Percentiles rank a stretch among this genome's conserved stretches.
Conservation (phyloP, 306 rosid species). For the Lathyrus sativus region DNA sequence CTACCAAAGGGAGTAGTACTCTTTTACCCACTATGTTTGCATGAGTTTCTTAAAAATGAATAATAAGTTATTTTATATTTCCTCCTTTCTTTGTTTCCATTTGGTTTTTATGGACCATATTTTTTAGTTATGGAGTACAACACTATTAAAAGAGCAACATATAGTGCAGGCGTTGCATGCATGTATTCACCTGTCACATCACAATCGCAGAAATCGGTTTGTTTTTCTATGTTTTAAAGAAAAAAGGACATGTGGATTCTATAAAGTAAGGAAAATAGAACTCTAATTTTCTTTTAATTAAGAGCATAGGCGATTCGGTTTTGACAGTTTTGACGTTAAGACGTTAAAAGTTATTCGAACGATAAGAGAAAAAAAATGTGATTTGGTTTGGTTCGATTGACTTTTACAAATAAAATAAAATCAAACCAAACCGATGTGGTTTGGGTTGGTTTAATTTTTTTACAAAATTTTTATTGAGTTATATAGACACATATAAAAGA, state of each 20-base stretch:
- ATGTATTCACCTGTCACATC: conserved; percentile 51
- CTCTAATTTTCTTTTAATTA: conserved; percentile 31
- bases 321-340: too few relatives aligned
- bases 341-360: too few relatives aligned
- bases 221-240: conserved; percentile 33
- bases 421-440: too few relatives aligned
- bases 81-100: conserved; percentile 17
- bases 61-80: neutral
- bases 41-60: conserved; percentile 20
- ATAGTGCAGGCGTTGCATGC: conserved; percentile 56
- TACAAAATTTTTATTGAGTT: too few relatives aligned
- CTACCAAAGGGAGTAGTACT: neutral
- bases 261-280: conserved; percentile 14
- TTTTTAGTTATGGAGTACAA: conserved; percentile 47
- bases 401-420: too few relatives aligned
- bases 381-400: too few relatives aligned
- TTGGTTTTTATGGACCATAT: conserved; percentile 41
- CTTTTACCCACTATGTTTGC: conserved; percentile 23
- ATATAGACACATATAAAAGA: too few relatives aligned
- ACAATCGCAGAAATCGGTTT: conserved; percentile 27
- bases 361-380: too few relatives aligned
- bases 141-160: conserved; percentile 47
- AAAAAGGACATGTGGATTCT: conserved; percentile 10
- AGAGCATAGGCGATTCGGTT: too few relatives aligned
- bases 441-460: too few relatives aligned